Conservation (phyloP, 78 protist genomes). For the Chrysochromulina parva region DNA sequence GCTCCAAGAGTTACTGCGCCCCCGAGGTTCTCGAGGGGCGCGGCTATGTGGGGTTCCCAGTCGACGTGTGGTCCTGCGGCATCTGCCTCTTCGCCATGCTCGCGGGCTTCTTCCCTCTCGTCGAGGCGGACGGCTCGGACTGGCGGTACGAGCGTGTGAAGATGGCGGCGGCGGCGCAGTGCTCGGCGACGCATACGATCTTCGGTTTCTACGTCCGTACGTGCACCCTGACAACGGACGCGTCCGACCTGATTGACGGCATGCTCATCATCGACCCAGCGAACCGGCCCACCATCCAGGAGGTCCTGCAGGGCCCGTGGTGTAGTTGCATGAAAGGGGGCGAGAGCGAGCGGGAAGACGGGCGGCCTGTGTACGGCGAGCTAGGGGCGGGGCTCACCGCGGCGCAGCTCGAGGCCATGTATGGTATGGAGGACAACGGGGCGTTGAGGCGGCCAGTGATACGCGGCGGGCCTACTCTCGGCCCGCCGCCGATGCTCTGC, state of each 20-base stretch:
- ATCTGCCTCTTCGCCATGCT: slow-evolving; percentile 39
- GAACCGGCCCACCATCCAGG: background rate
- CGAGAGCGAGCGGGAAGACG: no score
- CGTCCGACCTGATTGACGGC: background rate
- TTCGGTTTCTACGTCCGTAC: background rate
- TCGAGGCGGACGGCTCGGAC: background rate
- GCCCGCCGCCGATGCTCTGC: no score
- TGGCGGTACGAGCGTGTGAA: background rate
- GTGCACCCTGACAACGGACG: background rate
- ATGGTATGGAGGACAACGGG: no score
- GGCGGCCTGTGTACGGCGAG: no score
- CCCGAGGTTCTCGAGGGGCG: no score
- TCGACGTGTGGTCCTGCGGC: slow-evolving; percentile 78
- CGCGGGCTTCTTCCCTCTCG: slow-evolving; percentile 28
- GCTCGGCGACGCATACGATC: background rate
- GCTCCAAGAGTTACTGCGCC: no score
- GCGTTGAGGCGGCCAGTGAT: no score
- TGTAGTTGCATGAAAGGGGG: background rate
- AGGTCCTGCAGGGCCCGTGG: background rate
- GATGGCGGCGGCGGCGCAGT: background rate
- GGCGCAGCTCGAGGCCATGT: no score
- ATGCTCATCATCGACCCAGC: background rate
- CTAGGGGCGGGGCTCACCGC: no score
- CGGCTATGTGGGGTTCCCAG: slow-evolving; percentile 65
- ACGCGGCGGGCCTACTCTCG: no score